Conservation (phyloP, 164 flowering plant species). For the Umbilicus rupestris region DNA sequence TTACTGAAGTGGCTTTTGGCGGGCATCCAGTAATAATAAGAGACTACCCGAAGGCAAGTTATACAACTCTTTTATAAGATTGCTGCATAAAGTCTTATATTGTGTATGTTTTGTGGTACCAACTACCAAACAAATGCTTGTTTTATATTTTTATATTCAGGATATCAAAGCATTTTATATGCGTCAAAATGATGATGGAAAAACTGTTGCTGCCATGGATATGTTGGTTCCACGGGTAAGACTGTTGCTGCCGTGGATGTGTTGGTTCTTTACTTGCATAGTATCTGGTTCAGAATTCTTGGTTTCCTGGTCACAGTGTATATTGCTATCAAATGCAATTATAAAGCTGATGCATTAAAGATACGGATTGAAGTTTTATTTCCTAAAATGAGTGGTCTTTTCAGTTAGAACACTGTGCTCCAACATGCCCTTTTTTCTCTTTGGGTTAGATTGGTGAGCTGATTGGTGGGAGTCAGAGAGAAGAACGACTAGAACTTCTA, state of each 20-base stretch:
- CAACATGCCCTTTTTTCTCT: neutral
- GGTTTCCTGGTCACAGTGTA: too few relatives aligned
- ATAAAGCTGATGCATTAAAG: too few relatives aligned
- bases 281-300: neutral
- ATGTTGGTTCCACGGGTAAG: slow-evolving; percentile 92
- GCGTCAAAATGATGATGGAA: slow-evolving; percentile 93
- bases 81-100: too few relatives aligned
- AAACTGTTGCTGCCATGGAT: slow-evolving; percentile 99
- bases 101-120: too few relatives aligned
- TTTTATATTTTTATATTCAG: slow-evolving; percentile 29
- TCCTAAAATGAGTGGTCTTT: too few relatives aligned
- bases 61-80: too few relatives aligned
- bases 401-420: too few relatives aligned
- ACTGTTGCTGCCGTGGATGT: too few relatives aligned
- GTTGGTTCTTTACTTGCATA: neutral
- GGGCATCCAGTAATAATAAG: slow-evolving; percentile 90
- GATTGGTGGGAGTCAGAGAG: slow-evolving; percentile 99
- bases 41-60: slow-evolving; percentile 88
- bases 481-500: slow-evolving; percentile 73
- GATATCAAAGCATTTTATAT: slow-evolving; percentile 97
- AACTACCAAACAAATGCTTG: neutral
- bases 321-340: too few relatives aligned
- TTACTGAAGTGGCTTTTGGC: slow-evolving; percentile 74
- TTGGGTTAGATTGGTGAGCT: slow-evolving; percentile 64
- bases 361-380: too few relatives aligned